A percentile compares a stretch with the other conserved stretches of the same genome.
Conservation (phyloP, 345 rosid species). For the Salix dunnii region DNA sequence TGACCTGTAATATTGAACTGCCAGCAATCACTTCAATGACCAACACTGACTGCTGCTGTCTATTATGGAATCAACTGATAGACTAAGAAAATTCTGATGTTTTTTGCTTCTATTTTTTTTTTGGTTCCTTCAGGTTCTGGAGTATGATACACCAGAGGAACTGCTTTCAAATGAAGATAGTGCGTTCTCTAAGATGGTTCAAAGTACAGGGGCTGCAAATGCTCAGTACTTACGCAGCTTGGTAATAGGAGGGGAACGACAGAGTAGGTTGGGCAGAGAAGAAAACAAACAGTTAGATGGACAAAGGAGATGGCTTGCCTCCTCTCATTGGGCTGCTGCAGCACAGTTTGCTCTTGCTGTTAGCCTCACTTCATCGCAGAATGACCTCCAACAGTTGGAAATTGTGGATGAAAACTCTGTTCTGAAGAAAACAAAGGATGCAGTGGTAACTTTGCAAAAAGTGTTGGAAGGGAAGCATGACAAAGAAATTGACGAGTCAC, state of each 20-base stretch:
- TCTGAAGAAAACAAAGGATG: slow-evolving; percentile 75
- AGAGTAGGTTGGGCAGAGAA: slow-evolving; percentile 34
- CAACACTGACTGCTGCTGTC: not conserved
- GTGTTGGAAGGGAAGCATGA: slow-evolving; percentile 89
- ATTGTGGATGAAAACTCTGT: slow-evolving; percentile 52
- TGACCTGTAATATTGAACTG: no score
- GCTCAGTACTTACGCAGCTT: slow-evolving; percentile 84
- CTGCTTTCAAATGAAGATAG: slow-evolving; percentile 64
- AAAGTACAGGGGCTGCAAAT: slow-evolving; percentile 91
- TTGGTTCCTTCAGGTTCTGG: slow-evolving; percentile 61
- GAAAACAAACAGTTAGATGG: slow-evolving; percentile 54
- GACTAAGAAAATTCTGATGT: not conserved
- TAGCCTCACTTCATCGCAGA: slow-evolving; percentile 69
- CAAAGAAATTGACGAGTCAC: slow-evolving; percentile 56
- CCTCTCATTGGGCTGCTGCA: slow-evolving; percentile 87
- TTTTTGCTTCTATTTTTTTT: not conserved
- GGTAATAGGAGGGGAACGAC: slow-evolving; percentile 46
- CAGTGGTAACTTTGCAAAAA: slow-evolving; percentile 69
- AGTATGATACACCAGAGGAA: slow-evolving; percentile 74
- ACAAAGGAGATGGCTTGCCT: slow-evolving; percentile 64
- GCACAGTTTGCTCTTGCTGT: slow-evolving; percentile 75
- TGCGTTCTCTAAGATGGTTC: slow-evolving; percentile 95
- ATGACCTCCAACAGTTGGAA: slow-evolving; percentile 66
- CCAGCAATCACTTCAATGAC: no score
- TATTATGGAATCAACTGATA: not conserved